Conservation (phyloP, 2,329 filamentous ascomycete species). For the Aspergillus costaricaensis region DNA sequence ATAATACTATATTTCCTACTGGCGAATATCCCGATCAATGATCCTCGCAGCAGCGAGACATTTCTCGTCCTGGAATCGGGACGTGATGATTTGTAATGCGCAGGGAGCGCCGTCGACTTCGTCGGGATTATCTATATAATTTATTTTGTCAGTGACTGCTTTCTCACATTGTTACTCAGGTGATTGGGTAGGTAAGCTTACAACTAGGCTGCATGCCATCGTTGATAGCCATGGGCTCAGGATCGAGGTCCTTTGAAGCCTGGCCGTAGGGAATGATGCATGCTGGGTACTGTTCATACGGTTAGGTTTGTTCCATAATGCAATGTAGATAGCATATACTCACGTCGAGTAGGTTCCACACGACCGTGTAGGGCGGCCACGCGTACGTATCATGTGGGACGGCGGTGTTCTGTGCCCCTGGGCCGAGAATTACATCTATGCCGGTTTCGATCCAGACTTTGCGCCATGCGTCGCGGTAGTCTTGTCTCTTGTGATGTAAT, state of each 20-base stretch:
- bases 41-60: slow-evolving; percentile 37
- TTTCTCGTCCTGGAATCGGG: slow-evolving; percentile 53
- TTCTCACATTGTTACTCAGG: background rate
- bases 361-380: slow-evolving; percentile 47
- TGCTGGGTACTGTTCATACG: slow-evolving; percentile 48
- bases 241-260: slow-evolving; percentile 47
- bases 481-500: slow-evolving; percentile 42
- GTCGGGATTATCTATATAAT: slow-evolving; percentile 43
- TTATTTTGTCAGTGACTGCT: too few species aligned
- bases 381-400: slow-evolving; percentile 52
- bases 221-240: slow-evolving; percentile 30
- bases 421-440: slow-evolving; percentile 55
- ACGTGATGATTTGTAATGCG: slow-evolving; percentile 51
- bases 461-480: slow-evolving; percentile 45
- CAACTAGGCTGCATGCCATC: slow-evolving; percentile 32
- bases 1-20: background rate
- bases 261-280: slow-evolving; percentile 51
- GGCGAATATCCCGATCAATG: slow-evolving; percentile 30
- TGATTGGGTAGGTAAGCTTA: slow-evolving; percentile 10
- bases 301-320: background rate
- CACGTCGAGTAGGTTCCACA: slow-evolving; percentile 57
- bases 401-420: slow-evolving; percentile 54
- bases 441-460: slow-evolving; percentile 44
- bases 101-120: slow-evolving; percentile 48
- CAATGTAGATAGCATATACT: slow-evolving; percentile 16